These are phyloP conservation scores for Aegilops umbellulata DNA, from an alignment of 176 grass and related monocot genomes.

Conservation along the genomic window DNA sequence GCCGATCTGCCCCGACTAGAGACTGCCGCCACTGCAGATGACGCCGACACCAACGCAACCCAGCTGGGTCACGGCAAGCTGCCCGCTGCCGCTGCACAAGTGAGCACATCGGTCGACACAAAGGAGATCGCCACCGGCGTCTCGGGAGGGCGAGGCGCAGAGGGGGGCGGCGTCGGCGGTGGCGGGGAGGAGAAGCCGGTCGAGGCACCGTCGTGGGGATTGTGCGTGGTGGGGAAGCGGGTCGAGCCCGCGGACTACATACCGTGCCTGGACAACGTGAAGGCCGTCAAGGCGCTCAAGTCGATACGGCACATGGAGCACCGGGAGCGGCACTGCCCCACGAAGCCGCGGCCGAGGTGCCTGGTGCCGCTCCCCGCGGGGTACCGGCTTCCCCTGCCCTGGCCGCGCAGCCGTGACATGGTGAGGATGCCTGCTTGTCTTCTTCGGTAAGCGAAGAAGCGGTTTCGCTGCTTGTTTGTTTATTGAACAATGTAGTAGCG, in stretches of 20 bases:
- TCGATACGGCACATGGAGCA: constrained; percentile 86
- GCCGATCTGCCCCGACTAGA: constrained; percentile 8
- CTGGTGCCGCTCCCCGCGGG: constrained; percentile 63
- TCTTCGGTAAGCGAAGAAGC: constrained; percentile 50
- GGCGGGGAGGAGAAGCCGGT: constrained; percentile 28
- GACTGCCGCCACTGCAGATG: not conserved
- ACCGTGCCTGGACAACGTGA: constrained; percentile 85
- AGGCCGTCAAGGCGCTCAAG: constrained; percentile 67
- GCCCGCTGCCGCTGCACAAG: not conserved
- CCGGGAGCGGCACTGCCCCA: constrained; percentile 87
- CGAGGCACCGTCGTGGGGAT: constrained; percentile 46
- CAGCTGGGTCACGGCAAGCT: not conserved
- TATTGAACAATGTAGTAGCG: not conserved
- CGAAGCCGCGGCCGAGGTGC: constrained; percentile 48
- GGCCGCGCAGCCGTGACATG: constrained; percentile 98
- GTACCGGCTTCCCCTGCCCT: constrained; percentile 62
- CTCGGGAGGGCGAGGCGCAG: not conserved
- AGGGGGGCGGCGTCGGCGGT: not conserved
- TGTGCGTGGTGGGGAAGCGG: constrained; percentile 61
- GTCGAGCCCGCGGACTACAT: constrained; percentile 74
- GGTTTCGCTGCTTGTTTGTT: constrained; percentile 11
- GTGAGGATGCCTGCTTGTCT: constrained; percentile 63
- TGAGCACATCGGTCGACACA: not conserved
- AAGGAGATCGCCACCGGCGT: not conserved
- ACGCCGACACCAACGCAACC: not conserved